Evolutionary conservation across 768 basidiomycete genomes (phyloP), one percentile per base, ranked within the genome.

Genomic region (Termitomyces sp.): DNA sequence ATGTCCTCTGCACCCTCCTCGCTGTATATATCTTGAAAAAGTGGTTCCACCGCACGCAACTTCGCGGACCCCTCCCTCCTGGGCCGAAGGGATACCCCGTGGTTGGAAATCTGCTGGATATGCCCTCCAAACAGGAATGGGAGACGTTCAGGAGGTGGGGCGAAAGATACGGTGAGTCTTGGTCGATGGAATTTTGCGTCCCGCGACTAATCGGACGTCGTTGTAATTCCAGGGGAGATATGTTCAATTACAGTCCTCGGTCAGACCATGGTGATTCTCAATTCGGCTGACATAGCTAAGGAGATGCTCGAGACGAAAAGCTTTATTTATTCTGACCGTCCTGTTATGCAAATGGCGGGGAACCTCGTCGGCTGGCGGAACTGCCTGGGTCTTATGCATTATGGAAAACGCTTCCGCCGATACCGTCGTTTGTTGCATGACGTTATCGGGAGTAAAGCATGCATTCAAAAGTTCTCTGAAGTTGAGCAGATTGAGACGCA

Each of bases 271-370:
- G 66, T 86, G 34, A 68, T 87, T 39, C 60, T 87, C 36, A 84
- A 83, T 63, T 80, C 77, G 13, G 73, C 71, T 20, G 72, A 76
- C 62, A 63, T 72, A 24, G 82, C 83, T 18, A 67, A 71, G 54
- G 82, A 85, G 53, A 76, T 87, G 70, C 73, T 87, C 54, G 84
- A 88, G 66, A 85, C 84, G 69, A 84, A 85, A 79, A 22, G 42
- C 12, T 12, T 8, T 4, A 76, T 80, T 46, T 87, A 86, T 66
- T 86, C 85, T 20, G 86, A 87, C 63, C 80, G 86, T n/a, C 85
- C 86, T 49, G 68, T 68, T 44, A 65, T 77, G 7, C 74, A 76
- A 57, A 79, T 80, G 80, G 81, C 74, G 29, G 81, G 80, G 24
- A 79, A 82, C 62, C 72, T 83, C 32, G 73, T 79, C 29, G 81